These are phyloP conservation scores for Cordyceps fumosorosea DNA, from an alignment of 2,329 filamentous ascomycete genomes.

Conservation along the genomic window DNA sequence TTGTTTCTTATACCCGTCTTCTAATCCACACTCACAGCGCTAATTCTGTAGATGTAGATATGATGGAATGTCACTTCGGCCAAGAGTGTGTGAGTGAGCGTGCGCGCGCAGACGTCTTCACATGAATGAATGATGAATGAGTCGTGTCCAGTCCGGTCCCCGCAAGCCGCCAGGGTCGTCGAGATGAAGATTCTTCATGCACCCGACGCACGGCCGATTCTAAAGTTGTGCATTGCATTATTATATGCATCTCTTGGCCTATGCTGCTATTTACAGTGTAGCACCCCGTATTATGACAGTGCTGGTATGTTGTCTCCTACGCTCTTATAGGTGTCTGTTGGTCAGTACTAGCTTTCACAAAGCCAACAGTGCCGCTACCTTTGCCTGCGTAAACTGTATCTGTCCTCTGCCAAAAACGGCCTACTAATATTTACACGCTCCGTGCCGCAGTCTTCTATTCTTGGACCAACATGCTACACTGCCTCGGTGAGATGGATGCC, in stretches of 20 bases:
- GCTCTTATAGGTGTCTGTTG: not conserved
- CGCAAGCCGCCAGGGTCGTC: not conserved
- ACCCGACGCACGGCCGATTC: not conserved
- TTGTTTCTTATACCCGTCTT: not conserved
- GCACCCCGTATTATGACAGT: not conserved
- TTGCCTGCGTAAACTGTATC: too few relatives aligned
- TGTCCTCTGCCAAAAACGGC: too few relatives aligned
- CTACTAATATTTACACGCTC: too few relatives aligned
- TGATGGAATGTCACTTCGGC: not conserved
- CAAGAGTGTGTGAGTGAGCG: not conserved
- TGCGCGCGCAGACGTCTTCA: not conserved
- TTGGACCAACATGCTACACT: too few relatives aligned
- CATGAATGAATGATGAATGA: not conserved
- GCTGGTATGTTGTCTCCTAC: not conserved
- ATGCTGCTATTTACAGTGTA: not conserved
- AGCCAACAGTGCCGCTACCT: too few relatives aligned
- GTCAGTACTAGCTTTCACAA: too few relatives aligned
- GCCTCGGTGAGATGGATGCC: too few relatives aligned
- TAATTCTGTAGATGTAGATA: too few relatives aligned
- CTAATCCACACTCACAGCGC: not conserved
- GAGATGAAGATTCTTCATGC: constrained; percentile 1
- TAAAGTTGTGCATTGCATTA: not conserved
- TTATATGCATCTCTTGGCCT: not conserved
- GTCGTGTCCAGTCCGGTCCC: not conserved
- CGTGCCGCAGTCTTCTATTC: too few relatives aligned